Evolutionary conservation across 2,329 filamentous ascomycete genomes (phyloP), one percentile per base, ranked within the genome.

Genomic region (Cyanodermella asteris): DNA sequence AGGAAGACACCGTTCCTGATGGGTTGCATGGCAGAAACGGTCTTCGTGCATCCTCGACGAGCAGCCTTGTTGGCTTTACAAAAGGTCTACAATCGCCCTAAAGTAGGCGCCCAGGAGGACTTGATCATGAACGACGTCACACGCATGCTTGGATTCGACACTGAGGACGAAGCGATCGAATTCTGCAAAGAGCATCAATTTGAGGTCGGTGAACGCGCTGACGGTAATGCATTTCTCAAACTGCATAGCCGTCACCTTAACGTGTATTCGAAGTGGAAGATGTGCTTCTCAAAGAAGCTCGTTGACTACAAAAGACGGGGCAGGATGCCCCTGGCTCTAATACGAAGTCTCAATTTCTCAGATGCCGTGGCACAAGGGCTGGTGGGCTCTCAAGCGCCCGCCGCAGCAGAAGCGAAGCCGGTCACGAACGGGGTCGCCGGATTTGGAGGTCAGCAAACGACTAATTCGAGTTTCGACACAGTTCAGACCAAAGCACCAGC

Each of bases 1-100:
- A n/a, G n/a, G n/a, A n/a, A n/a, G n/a, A n/a, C 65, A 2, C 63
- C 66, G 0, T 72, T 70, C 36, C 45, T 71, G 6, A 64, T 68
- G 58, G 65, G 59, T 6, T 72, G 67, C 41, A 62, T 68, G 13
- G 61, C 64, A 1, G 67, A 72, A 36, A 59, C 68, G 7, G 61
- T 62, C 32, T 72, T 72, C 44, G 61, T 61, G 27, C 46, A 60
- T 14, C 47, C 72, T 21, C 60, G 67, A 7, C 53, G 61, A 25
- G 57, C 54, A 13, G 56, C 60, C 5, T 50, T 72, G 22, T 55
- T 61, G 19, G 51, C 54, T 3, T 55, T 68, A 20, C 62, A 55
- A 53, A 55, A 53, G 31, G 56, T 50, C 3, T 64, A 57, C 36
- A 46, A 45, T 10, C 51, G 53, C 34, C 45, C 45, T 12, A 51